These are phyloP conservation scores for Lippia alba DNA, from an alignment of 305 asterid species.

Conservation along the genomic window DNA sequence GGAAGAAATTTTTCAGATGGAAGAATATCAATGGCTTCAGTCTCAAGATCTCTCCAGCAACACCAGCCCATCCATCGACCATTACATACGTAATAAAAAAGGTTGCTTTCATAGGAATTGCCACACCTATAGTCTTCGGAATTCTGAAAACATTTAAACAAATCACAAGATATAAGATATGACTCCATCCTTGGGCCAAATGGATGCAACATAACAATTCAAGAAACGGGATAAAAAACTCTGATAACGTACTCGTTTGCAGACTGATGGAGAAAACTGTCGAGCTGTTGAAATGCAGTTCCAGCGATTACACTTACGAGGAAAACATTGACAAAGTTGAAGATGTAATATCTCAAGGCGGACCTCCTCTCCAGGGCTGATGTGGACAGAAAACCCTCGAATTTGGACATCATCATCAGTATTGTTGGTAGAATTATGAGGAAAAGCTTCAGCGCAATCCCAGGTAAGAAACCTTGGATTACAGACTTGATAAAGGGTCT, in stretches of 20 bases:
- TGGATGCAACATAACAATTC: not conserved
- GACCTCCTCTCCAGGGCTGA: constrained; percentile 83
- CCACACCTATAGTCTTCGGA: constrained; percentile 74
- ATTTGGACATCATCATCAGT: constrained; percentile 87
- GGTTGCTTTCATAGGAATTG: constrained; percentile 94
- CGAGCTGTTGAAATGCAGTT: constrained; percentile 85
- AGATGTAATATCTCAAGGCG: constrained; percentile 71
- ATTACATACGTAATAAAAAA: constrained; percentile 88
- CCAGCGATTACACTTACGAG: constrained; percentile 83
- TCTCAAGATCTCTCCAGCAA: constrained; percentile 87
- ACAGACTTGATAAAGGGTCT: constrained; percentile 81
- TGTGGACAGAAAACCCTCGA: constrained; percentile 80
- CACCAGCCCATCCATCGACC: constrained; percentile 99
- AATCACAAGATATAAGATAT: not conserved
- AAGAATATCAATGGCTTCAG: constrained; percentile 72
- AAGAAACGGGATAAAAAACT: not conserved
- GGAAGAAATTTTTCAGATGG: constrained; percentile 81
- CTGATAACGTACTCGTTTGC: constrained; percentile 60
- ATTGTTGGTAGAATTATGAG: constrained; percentile 81
- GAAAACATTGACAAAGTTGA: constrained; percentile 84
- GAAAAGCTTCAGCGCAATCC: constrained; percentile 91
- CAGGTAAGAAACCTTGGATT: constrained; percentile 91
- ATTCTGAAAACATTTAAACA: constrained; percentile 54
- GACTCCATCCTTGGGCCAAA: not conserved
- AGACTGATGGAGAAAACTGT: constrained; percentile 66